A percentile compares a stretch with the other conserved stretches of the same genome.
Conservation (phyloP, 495 filamentous ascomycete species). For the Daldinia vernicosa region DNA sequence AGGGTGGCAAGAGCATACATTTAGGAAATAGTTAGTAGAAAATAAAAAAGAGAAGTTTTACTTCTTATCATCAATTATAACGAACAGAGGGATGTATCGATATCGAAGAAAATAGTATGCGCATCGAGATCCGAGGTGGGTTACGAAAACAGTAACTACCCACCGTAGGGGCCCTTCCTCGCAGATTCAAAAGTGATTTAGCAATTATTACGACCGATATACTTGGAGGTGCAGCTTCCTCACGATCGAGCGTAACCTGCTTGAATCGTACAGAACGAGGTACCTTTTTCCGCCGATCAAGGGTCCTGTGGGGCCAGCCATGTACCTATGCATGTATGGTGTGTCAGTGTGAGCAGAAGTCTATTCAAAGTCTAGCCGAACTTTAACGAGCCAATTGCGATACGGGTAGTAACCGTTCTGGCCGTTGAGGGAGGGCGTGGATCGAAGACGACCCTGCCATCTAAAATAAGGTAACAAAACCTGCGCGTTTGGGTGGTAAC, state of each 20-base stretch:
- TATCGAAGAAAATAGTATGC: not conserved
- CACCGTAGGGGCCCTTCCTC: not conserved
- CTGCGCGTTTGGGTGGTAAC: not conserved
- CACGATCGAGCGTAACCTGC: constrained; percentile 13
- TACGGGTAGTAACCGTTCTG: not conserved
- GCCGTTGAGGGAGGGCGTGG: not conserved
- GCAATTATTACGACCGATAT: constrained; percentile 9
- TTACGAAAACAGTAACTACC: not conserved
- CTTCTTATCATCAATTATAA: not conserved
- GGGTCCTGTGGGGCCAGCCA: constrained; percentile 5
- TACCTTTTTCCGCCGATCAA: constrained; percentile 15
- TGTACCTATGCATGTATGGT: too few relatives aligned
- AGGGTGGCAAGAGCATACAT: not conserved
- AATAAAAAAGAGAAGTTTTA: not conserved
- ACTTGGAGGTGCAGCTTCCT: constrained; percentile 7
- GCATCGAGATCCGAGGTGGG: constrained; percentile 1
- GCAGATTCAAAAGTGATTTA: constrained; percentile 4
- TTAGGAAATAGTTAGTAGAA: not conserved
- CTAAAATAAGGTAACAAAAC: not conserved
- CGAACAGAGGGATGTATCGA: not conserved
- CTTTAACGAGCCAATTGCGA: not conserved
- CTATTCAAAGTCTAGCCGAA: not conserved
- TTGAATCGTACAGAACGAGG: constrained; percentile 8
- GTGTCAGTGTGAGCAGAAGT: not conserved
- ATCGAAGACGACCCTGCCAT: not conserved